These are phyloP conservation scores for Cyberlindnera amylophila DNA, from an alignment of 805 yeast species.

Conservation along the genomic window DNA sequence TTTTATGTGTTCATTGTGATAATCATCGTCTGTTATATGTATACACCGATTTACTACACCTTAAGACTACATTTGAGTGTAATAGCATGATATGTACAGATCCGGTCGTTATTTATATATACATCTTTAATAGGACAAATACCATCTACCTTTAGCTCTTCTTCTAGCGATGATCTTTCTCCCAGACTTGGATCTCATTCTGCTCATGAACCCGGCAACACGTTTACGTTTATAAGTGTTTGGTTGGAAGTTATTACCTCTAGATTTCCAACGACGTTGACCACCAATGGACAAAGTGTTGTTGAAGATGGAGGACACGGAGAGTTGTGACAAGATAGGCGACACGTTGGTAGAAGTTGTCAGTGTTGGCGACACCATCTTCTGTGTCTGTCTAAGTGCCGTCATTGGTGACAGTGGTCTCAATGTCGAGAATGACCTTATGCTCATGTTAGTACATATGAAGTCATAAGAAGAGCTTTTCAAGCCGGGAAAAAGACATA, in stretches of 20 bases:
- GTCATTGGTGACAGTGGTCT: slow-evolving; percentile 21
- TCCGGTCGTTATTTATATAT: too few relatives aligned
- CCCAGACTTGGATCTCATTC: slow-evolving; percentile 72
- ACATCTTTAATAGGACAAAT: slow-evolving; percentile 61
- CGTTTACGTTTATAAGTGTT: slow-evolving; percentile 87
- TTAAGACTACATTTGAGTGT: too few relatives aligned
- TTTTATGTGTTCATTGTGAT: neutral
- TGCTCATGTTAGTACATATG: slow-evolving; percentile 14
- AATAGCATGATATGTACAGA: too few relatives aligned
- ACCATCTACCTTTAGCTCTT: slow-evolving; percentile 91
- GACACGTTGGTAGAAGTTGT: slow-evolving; percentile 17
- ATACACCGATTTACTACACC: too few relatives aligned
- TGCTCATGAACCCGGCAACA: slow-evolving; percentile 82
- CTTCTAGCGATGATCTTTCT: slow-evolving; percentile 75
- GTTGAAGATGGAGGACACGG: slow-evolving; percentile 26
- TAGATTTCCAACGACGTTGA: slow-evolving; percentile 72
- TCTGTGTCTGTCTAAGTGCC: slow-evolving; percentile 21
- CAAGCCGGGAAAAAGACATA: slow-evolving; percentile 2
- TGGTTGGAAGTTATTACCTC: slow-evolving; percentile 96
- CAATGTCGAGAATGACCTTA: slow-evolving; percentile 17
- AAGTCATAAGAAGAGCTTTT: neutral
- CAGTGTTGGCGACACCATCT: slow-evolving; percentile 22
- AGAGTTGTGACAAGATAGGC: slow-evolving; percentile 12
- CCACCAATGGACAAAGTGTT: slow-evolving; percentile 32
- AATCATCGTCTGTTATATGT: too few relatives aligned